Percentiles rank a stretch among this genome's conserved stretches.
These are phyloP conservation scores for Gnaphalium uliginosum DNA, from an alignment of 129 eudicot genomes.

Conservation along the genomic window DNA sequence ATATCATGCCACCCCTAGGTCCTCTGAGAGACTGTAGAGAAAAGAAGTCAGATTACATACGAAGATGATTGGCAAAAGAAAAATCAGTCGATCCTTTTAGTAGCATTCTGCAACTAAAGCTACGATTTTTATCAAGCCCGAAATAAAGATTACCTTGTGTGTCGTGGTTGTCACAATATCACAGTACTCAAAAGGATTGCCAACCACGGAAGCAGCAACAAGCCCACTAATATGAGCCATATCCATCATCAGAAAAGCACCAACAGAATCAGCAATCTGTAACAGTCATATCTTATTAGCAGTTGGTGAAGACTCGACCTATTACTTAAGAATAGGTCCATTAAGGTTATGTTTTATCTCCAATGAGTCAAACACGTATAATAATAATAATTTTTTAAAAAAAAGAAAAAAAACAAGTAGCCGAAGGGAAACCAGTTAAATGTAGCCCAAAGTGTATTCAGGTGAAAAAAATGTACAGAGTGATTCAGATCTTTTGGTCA, in stretches of 20 bases:
- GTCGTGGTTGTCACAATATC: conserved; percentile 97
- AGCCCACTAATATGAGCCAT: conserved; percentile 99
- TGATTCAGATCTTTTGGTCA: neutral
- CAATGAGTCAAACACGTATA: conserved; percentile 1
- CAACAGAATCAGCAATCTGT: conserved; percentile 92
- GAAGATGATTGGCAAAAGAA: neutral
- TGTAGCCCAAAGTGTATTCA: neutral
- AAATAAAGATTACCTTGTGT: conserved; percentile 63
- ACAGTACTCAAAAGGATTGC: conserved; percentile 90
- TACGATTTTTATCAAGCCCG: neutral
- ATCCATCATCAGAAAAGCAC: conserved; percentile 99
- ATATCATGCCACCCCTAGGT: conserved; percentile 99
- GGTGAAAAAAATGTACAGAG: neutral
- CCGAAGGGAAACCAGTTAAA: neutral
- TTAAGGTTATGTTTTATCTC: neutral
- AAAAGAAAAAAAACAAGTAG: neutral
- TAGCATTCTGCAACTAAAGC: neutral
- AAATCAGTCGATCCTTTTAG: neutral
- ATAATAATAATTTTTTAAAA: no score
- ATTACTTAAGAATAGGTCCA: neutral
- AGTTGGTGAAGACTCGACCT: neutral
- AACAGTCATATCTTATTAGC: conserved; percentile 20
- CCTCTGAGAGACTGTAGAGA: conserved; percentile 85
- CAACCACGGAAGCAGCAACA: conserved; percentile 92
- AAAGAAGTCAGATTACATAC: neutral